Percentiles rank a stretch among this genome's conserved stretches.
These are phyloP conservation scores for Sicyos edulis DNA, from an alignment of 306 rosid species.

Conservation along the genomic window DNA sequence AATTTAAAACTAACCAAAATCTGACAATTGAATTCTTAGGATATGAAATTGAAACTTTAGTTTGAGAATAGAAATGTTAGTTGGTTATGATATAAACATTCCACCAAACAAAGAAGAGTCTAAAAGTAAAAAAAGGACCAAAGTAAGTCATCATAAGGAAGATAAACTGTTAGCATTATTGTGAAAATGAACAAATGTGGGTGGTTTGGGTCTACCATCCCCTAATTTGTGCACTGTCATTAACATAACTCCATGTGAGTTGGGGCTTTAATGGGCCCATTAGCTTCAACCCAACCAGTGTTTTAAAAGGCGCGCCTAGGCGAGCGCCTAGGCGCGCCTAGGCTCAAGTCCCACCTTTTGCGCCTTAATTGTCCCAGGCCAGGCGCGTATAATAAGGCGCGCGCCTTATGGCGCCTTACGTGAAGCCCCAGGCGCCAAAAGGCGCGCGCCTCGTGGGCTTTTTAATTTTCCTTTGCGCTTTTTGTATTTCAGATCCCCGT, in stretches of 20 bases:
- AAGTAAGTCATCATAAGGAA: background rate
- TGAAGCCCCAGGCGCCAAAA: too few species aligned
- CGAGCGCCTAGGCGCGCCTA: too few species aligned
- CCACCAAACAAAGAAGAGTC: constrained; percentile 11
- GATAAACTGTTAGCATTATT: constrained; percentile 8
- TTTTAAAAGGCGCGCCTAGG: too few species aligned
- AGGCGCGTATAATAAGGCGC: too few species aligned
- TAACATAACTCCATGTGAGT: background rate
- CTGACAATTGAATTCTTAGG: background rate
- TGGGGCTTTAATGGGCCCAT: background rate
- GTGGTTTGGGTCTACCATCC: constrained; percentile 1
- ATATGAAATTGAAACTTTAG: background rate
- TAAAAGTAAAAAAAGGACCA: constrained; percentile 5
- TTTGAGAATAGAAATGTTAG: constrained; percentile 5
- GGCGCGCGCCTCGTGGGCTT: too few species aligned
- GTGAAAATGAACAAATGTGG: too few species aligned
- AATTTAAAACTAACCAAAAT: background rate
- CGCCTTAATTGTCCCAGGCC: too few species aligned
- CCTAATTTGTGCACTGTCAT: background rate
- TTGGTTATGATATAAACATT: constrained; percentile 14
- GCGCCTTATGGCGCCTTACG: too few species aligned
- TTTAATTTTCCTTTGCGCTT: too few species aligned
- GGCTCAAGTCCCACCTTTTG: too few species aligned
- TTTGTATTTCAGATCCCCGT: too few species aligned
- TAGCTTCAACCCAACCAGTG: background rate